A percentile compares a stretch with the other conserved stretches of the same genome.
These are phyloP conservation scores for Celoporthe dispersa DNA, from an alignment of 2,329 filamentous ascomycete species.

Conservation along the genomic window DNA sequence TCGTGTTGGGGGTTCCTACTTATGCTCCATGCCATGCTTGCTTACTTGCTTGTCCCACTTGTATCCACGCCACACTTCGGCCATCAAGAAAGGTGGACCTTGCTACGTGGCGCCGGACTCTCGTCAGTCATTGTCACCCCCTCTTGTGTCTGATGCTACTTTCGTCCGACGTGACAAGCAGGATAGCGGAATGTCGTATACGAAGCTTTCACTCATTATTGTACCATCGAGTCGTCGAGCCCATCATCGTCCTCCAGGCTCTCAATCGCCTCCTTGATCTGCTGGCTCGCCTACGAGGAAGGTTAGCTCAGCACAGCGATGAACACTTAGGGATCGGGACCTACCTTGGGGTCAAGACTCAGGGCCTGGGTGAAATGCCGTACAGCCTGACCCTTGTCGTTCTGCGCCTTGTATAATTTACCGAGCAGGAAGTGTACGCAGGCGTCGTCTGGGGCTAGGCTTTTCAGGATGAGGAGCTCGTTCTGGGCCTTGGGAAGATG, in stretches of 20 bases:
- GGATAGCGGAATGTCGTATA: background rate
- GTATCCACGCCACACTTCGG: background rate
- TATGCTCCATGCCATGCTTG: conserved; percentile 26
- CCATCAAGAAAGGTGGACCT: background rate
- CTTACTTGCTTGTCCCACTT: conserved; percentile 18
- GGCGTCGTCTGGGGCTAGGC: conserved; percentile 90
- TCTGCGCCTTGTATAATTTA: conserved; percentile 75
- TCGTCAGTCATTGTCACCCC: conserved; percentile 4
- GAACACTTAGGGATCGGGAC: conserved; percentile 33
- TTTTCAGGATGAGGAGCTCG: conserved; percentile 87
- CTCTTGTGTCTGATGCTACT: background rate
- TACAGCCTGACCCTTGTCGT: conserved; percentile 79
- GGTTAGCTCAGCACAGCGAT: background rate
- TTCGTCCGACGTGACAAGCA: background rate
- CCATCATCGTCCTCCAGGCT: conserved; percentile 80
- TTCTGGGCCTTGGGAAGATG: conserved; percentile 73
- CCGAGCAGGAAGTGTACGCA: conserved; percentile 96
- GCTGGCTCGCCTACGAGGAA: conserved; percentile 73
- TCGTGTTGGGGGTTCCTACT: conserved; percentile 17
- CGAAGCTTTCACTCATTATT: conserved; percentile 42
- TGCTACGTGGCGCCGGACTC: background rate
- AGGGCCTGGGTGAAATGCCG: conserved; percentile 93
- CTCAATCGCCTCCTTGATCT: conserved; percentile 97
- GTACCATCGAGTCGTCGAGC: conserved; percentile 69
- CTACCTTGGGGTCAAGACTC: conserved; percentile 94